Evolutionary conservation across 2,329 filamentous ascomycete species (phyloP).

Genomic region (Arachnomyces sp.): DNA sequence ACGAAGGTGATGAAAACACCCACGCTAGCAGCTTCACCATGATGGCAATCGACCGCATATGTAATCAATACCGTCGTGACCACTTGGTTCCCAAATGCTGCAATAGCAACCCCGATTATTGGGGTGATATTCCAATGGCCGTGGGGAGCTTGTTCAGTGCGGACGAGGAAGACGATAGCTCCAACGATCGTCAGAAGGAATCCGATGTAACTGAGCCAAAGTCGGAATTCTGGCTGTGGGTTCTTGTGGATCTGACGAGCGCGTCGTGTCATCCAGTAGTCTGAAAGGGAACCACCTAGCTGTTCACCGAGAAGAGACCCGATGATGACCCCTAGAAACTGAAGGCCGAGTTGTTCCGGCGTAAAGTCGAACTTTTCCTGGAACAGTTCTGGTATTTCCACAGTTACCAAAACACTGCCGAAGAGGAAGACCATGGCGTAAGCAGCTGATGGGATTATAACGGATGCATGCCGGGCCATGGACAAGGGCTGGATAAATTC

Average conservation of each 20-base stretch:
- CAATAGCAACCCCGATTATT: conserved; percentile 46
- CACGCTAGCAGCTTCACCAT: conserved; percentile 45
- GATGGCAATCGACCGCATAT: conserved; percentile 53
- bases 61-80: conserved; percentile 55
- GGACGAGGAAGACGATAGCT: conserved; percentile 48
- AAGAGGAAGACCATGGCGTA: conserved; percentile 55
- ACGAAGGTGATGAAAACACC: conserved; percentile 54
- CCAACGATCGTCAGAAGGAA: conserved; percentile 46
- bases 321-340: conserved; percentile 51
- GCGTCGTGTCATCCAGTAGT: conserved; percentile 43
- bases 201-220: conserved; percentile 52
- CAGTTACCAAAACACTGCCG: conserved; percentile 45
- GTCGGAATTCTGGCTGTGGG: conserved; percentile 44
- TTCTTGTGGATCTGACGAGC: conserved; percentile 23
- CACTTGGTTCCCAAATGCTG: conserved; percentile 52
- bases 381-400: conserved; percentile 55
- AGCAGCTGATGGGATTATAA: conserved; percentile 45
- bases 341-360: conserved; percentile 51
- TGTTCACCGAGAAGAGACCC: conserved; percentile 54
- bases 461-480: conserved; percentile 39
- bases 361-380: conserved; percentile 50
- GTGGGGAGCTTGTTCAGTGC: conserved; percentile 37
- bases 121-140: conserved; percentile 51
- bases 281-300: conserved; percentile 47
- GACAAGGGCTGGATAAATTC: conserved; percentile 49